Conservation (phyloP, 208 protist species). For the Porcisia hertigi region DNA sequence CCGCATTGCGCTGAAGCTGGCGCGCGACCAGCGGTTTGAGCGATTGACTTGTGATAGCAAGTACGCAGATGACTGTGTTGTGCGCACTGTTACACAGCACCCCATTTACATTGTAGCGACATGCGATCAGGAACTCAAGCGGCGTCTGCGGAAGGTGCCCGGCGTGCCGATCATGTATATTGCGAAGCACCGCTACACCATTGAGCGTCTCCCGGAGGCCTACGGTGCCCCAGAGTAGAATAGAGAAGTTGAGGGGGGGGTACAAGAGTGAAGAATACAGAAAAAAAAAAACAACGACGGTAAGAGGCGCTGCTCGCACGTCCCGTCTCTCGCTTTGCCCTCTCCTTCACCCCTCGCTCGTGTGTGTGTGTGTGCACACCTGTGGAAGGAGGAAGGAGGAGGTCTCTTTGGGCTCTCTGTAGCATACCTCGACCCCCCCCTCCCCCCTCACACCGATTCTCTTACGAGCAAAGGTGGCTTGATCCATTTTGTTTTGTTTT, state of each 20-base stretch:
- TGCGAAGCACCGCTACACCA: slow-evolving; percentile 95
- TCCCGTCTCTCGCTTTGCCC: neutral
- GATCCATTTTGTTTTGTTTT: neutral
- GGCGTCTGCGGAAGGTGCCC: slow-evolving; percentile 97
- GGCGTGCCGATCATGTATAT: slow-evolving; percentile 99
- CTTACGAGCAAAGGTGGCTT: neutral
- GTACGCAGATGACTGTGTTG: slow-evolving; percentile 99
- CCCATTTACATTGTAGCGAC: slow-evolving; percentile 94
- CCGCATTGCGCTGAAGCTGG: slow-evolving; percentile 91
- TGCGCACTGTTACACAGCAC: slow-evolving; percentile 93
- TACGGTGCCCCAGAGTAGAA: slow-evolving; percentile 70
- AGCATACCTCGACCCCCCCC: neutral
- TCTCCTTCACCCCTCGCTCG: neutral
- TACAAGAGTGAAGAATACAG: neutral
- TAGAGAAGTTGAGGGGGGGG: neutral
- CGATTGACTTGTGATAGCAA: slow-evolving; percentile 96
- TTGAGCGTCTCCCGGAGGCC: slow-evolving; percentile 98
- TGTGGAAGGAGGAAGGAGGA: neutral
- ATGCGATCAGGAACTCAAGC: slow-evolving; percentile 97
- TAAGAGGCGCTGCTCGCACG: neutral
- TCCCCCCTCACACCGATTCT: too few species aligned
- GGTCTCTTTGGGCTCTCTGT: neutral
- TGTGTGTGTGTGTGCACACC: too few species aligned
- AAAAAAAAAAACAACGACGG: neutral
- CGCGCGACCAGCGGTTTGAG: slow-evolving; percentile 98